Evolutionary conservation across 2,329 filamentous ascomycete species (phyloP).

Genomic region (Fusarium sp.): DNA sequence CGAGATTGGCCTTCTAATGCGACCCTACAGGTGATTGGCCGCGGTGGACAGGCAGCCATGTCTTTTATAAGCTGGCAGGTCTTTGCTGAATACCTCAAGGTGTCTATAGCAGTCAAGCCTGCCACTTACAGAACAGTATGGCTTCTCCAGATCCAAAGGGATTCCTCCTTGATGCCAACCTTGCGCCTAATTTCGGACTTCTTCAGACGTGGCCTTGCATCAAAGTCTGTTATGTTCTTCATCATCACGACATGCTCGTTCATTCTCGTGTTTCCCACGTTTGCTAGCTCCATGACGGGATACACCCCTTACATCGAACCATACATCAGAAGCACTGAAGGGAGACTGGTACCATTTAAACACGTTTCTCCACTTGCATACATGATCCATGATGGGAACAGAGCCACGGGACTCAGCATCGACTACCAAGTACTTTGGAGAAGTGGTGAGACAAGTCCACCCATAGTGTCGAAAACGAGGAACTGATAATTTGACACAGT

Average conservation of each 20-base stretch:
- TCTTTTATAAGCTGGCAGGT: constrained; percentile 1
- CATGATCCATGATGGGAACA: constrained; percentile 8
- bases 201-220: neutral
- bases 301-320: constrained; percentile 6
- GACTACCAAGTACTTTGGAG: neutral
- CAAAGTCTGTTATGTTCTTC: constrained; percentile 1
- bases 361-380: neutral
- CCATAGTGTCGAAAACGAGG: neutral
- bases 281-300: constrained; percentile 25
- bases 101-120: constrained; percentile 3
- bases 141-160: constrained; percentile 1
- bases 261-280: constrained; percentile 8
- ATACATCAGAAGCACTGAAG: neutral
- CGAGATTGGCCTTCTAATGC: fast-evolving
- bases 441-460: neutral
- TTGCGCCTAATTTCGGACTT: neutral
- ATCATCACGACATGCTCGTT: neutral
- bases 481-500: neutral
- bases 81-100: constrained; percentile 16
- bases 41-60: constrained; percentile 9
- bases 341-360: fast-evolving
- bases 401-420: neutral
- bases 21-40: constrained; percentile 1
- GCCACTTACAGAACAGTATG: constrained; percentile 6
- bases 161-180: neutral